phyloP scores from a whole-genome alignment of 805 yeast species.

The Metschnikowia noctiluminum region DNA sequence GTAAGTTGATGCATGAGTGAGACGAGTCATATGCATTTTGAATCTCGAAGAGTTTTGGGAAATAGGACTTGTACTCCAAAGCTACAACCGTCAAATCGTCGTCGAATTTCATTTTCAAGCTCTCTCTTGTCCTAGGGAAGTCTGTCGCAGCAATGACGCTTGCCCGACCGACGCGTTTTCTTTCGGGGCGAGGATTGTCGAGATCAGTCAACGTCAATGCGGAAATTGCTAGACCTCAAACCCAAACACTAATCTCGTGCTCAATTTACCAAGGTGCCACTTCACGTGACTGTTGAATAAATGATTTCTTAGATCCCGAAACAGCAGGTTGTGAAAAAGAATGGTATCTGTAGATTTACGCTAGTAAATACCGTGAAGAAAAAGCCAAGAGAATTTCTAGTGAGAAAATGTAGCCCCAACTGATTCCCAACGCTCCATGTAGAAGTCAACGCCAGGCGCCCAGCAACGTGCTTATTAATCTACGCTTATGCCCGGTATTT shows the following conservation, averaged over 20 bases:
- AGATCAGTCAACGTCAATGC: too few species aligned
- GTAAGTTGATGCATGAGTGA: slow-evolving; percentile 5
- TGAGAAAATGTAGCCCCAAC: slow-evolving; percentile 19
- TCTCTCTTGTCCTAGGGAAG: background rate
- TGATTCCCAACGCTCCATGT: slow-evolving; percentile 23
- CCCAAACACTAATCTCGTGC: too few species aligned
- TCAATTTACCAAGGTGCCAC: too few species aligned
- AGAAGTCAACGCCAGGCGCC: slow-evolving; percentile 24
- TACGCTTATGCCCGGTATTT: slow-evolving; percentile 19
- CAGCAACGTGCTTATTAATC: slow-evolving; percentile 23
- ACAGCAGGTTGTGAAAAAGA: too few species aligned
- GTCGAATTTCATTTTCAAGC: background rate
- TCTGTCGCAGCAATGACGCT: background rate
- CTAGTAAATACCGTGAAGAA: too few species aligned
- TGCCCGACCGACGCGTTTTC: background rate
- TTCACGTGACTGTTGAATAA: too few species aligned
- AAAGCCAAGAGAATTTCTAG: background rate
- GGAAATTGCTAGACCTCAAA: too few species aligned
- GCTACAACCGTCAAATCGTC: slow-evolving; percentile 7
- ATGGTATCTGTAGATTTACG: too few species aligned
- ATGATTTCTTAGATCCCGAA: too few species aligned
- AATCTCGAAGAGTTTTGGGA: slow-evolving; percentile 6
- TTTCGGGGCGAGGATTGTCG: too few species aligned
- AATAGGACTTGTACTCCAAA: slow-evolving; percentile 13
- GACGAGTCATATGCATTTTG: background rate